Evolutionary conservation across 202 grass and related monocot genomes (phyloP).

Genomic region (Bolboschoenoplectus hybrid): DNA sequence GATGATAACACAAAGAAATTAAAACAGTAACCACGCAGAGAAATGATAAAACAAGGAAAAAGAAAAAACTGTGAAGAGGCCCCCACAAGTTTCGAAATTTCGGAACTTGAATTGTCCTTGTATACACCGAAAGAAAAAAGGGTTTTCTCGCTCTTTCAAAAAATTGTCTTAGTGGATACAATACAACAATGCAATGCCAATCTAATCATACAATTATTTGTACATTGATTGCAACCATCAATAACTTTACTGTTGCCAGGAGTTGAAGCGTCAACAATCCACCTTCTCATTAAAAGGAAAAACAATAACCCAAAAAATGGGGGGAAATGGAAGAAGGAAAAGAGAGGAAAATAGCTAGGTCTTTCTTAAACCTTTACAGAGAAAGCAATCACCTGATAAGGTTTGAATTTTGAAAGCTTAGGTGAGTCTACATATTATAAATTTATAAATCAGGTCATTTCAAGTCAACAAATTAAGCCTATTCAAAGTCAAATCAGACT

Average conservation of each 20-base stretch:
- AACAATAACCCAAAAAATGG: neutral
- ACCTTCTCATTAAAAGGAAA: neutral
- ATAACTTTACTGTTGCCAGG: slow-evolving; percentile 21
- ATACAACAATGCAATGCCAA: slow-evolving; percentile 29
- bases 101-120: neutral
- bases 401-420: neutral
- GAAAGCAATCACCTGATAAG: slow-evolving; percentile 27
- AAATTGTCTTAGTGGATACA: slow-evolving; percentile 13
- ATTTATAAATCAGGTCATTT: slow-evolving; percentile 13
- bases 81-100: slow-evolving; percentile 25
- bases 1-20: neutral
- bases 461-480: neutral
- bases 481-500: slow-evolving; percentile 24
- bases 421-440: neutral
- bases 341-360: neutral
- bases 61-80: slow-evolving; percentile 16
- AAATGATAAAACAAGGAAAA: neutral
- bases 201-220: slow-evolving; percentile 42
- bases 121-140: slow-evolving; percentile 37
- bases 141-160: slow-evolving; percentile 20
- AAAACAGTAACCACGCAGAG: neutral
- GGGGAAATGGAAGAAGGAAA: neutral
- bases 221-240: slow-evolving; percentile 39
- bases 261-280: neutral
- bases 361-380: neutral